Conservation (phyloP, 2,329 filamentous ascomycete genomes). For the Aspergillus sojae region DNA sequence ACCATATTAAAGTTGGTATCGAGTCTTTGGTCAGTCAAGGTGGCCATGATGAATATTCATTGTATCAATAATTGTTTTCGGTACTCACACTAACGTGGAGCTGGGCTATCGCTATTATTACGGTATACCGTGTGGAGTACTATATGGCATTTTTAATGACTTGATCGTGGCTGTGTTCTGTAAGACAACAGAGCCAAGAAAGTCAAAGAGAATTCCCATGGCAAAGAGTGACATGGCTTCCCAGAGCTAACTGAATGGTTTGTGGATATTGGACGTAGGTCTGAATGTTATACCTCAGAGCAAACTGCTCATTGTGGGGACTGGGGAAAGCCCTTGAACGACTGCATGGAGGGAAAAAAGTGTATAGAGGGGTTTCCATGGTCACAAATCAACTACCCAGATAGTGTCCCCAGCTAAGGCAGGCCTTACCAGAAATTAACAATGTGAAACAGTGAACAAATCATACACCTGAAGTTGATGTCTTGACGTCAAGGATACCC, state of each 20-base stretch:
- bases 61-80: not conserved
- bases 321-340: not conserved
- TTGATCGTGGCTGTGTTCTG: conserved; percentile 1
- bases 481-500: not conserved
- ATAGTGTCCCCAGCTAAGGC: not conserved
- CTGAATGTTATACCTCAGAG: not conserved
- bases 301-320: not conserved
- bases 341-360: not conserved
- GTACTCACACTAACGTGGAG: not conserved
- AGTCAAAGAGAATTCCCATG: not conserved
- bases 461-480: not conserved
- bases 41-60: not conserved
- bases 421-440: not conserved
- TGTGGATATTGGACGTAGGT: not conserved
- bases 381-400: not conserved
- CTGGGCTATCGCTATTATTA: not conserved
- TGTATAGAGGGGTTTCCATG: not conserved
- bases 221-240: not conserved
- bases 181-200: not conserved
- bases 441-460: not conserved
- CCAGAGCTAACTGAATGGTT: not conserved
- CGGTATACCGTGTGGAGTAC: not conserved
- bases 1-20: not conserved
- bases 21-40: too few relatives aligned
- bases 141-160: not conserved